Evolutionary conservation across 208 protist genomes (phyloP).

Genomic region (Acanthamoeba triangularis): DNA sequence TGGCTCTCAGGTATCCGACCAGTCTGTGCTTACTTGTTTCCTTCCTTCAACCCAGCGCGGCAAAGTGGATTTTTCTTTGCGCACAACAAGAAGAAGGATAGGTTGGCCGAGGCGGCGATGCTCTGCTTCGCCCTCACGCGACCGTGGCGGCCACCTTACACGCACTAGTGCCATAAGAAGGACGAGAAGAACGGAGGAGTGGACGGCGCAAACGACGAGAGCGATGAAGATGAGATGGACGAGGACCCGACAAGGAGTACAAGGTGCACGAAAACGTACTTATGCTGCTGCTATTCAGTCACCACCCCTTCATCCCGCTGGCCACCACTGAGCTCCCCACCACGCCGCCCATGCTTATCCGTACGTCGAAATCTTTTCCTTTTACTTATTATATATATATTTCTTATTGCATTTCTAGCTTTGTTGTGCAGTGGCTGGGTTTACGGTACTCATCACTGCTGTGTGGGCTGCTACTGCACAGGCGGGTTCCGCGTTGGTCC

Average conservation of each 20-base stretch:
- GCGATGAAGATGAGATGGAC: neutral
- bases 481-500: neutral
- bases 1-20: no score
- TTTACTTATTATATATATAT: no score
- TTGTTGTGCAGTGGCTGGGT: neutral
- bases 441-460: neutral
- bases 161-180: neutral
- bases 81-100: constrained; percentile 2
- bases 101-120: constrained; percentile 16
- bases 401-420: neutral
- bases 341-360: constrained; percentile 18
- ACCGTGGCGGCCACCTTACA: no score
- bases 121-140: neutral
- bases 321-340: constrained; percentile 18
- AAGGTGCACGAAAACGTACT: neutral
- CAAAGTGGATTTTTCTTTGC: neutral
- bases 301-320: constrained; percentile 1
- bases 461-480: neutral
- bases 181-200: neutral
- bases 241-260: neutral
- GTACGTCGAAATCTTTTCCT: neutral
- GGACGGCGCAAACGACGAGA: neutral
- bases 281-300: constrained; percentile 13
- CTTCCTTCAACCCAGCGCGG: neutral
- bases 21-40: no score